These are phyloP conservation scores for Haplosporangium gracile DNA, from an alignment of 192 early-diverging fungal species.

Conservation along the genomic window DNA sequence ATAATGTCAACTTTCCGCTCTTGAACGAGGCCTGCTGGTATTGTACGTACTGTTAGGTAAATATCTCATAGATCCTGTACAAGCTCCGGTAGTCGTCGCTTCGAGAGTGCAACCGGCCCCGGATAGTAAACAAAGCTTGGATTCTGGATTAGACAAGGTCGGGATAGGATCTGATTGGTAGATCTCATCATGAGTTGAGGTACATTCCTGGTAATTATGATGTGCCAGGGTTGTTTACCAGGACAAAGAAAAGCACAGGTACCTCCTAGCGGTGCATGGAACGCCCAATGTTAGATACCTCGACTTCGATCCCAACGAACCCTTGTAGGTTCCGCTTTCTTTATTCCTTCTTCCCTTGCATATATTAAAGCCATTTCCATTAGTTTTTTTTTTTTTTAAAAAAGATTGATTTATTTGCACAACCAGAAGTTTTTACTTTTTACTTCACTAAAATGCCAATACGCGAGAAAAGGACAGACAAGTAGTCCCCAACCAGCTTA, in stretches of 20 bases:
- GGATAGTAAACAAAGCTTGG: background rate
- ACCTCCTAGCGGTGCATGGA: background rate
- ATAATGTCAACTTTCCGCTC: background rate
- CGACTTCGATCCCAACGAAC: background rate
- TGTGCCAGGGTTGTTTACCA: background rate
- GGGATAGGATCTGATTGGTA: background rate
- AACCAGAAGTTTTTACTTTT: constrained; percentile 5
- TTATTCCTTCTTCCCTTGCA: background rate
- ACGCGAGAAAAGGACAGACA: background rate
- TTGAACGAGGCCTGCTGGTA: background rate
- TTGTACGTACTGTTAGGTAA: background rate
- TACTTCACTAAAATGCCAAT: constrained; percentile 5
- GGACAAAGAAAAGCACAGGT: background rate
- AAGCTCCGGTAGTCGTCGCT: background rate
- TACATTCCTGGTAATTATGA: background rate
- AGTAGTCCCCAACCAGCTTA: background rate
- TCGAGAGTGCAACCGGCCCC: background rate
- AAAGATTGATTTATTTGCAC: constrained; percentile 1
- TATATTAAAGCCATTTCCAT: background rate
- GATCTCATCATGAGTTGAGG: background rate
- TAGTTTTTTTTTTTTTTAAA: background rate
- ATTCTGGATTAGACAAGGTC: background rate
- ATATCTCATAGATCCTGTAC: background rate
- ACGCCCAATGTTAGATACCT: background rate
- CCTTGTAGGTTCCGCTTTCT: background rate